Evolutionary conservation across 352 stramenopile species (phyloP), one percentile per base, ranked within the genome.

Genomic region (Pseudoperonospora humuli): DNA sequence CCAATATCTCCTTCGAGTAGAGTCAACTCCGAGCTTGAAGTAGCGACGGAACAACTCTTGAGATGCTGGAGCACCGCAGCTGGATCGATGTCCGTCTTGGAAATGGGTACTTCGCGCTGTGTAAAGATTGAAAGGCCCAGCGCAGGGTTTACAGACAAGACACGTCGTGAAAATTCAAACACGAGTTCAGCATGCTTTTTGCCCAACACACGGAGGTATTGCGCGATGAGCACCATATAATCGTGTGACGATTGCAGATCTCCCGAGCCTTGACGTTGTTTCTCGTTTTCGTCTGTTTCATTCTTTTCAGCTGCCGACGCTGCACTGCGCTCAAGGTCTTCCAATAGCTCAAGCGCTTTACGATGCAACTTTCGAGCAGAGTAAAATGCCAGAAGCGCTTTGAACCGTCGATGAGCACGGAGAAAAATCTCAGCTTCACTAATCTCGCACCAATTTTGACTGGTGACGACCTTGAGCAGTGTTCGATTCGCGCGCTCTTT

Each of bases 51-150:
- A 27, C 74, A 89, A 3, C 63, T 77, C 54, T 89, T 90, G 5
- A 90, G 44, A 29, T 93, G 76, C 20, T 67, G 61, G 27, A 90
- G 32, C 2, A 93, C 55, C 17, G 64, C 46, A n/a, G 61, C 54
- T 0, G 74, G 61, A 15, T 93, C 80, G 4, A 93, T 70, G 25
- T 93, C 80, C 23, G 65, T 52, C 14, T 80, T 71, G 11, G 49
- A 47, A 17, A 47, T 45, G 0, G 57, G 61, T 25, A 86, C 57
- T 19, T 74, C 49, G 11, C 80, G 74, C 13, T 85, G 63, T 9
- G 76, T 90, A 59, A 93, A 90, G 38, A 93, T 88, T 2, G 75
- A 73, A 13, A 93, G 45, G 0, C 80, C 77, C 2, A 90, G 48
- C 6, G 50, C 19, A 7, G 80, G 75, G 18, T 71, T 64, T 7